Evolutionary conservation across 1,284 basidiomycete species (phyloP), one percentile per base, ranked within the genome.

Genomic region (Pseudozyma tsukubaensis): DNA sequence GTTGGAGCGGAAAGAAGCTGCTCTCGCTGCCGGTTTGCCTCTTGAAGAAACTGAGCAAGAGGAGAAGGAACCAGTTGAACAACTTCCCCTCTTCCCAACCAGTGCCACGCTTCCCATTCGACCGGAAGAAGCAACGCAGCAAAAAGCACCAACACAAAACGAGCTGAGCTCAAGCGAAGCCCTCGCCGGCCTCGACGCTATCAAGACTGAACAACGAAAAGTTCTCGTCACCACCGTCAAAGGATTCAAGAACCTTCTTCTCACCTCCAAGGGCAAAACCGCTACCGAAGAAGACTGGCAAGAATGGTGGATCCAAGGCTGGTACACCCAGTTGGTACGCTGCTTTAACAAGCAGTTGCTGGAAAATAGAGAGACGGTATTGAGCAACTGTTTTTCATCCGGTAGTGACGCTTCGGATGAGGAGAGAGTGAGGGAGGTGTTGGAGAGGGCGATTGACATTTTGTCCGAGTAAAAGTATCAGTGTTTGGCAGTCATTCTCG

Each of bases 151-250:
- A 3, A 29, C 24, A 54, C 36, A 55, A 54, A 19, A 45, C 18
- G 50, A 66, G 32, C 47, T 55, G 16, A 66, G 67, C 8, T 66
- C 64, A 18, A 40, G 53, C n/a, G 80, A 82, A 45, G 75, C 79
- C 0, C 44, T 63, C 4, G 58, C 59, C 9, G 60, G 67, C 40
- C 71, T 83, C 19, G 80, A 81, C 24, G 75, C 82, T 13, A 77
- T 84, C 68, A 57, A 65, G 36, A 50, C 50, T 36, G 83, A 84
- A 61, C 83, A 83, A 61, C 65, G 83, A 8, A 82, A 82, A 37
- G 83, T 83, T 13, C 70, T 84, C 16, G 71, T 82, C 34, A 64
- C 52, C 37, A 49, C 73, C 16, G 35, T 79, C 4, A 32, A 32
- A 4, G 76, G 79, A 7, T 77, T 84, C 51, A 77, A 68, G 16